A percentile compares a stretch with the other conserved stretches of the same genome.
Evolutionary conservation across 2,329 filamentous ascomycete species (phyloP).

Genomic region (Penicillium sp.): DNA sequence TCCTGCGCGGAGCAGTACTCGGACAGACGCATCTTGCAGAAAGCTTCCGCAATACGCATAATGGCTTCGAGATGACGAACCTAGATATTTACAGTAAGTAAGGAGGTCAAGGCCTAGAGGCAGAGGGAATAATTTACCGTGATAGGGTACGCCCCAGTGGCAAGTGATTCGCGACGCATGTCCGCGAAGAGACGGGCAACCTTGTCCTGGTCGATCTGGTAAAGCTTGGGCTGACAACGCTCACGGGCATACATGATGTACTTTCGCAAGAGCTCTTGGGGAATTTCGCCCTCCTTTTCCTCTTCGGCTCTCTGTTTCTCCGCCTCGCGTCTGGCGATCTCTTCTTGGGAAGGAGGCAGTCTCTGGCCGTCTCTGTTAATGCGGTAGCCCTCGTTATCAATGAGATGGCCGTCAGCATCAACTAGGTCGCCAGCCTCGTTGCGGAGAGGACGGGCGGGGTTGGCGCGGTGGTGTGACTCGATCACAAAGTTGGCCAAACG

Average conservation of each 20-base stretch:
- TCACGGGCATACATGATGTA: slow-evolving; percentile 95
- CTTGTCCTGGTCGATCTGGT: slow-evolving; percentile 98
- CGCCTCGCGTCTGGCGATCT: slow-evolving; percentile 38
- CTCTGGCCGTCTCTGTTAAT: slow-evolving; percentile 46
- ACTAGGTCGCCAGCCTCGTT: slow-evolving; percentile 45
- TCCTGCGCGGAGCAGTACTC: slow-evolving; percentile 89
- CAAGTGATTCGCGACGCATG: slow-evolving; percentile 88
- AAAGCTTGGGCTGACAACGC: slow-evolving; percentile 83
- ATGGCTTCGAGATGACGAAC: slow-evolving; percentile 97
- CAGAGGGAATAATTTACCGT: slow-evolving; percentile 62
- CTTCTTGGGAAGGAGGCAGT: slow-evolving; percentile 45
- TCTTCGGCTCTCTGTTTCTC: slow-evolving; percentile 47
- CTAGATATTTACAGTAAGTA: slow-evolving; percentile 45
- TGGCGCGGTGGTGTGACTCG: slow-evolving; percentile 85
- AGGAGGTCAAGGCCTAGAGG: not conserved
- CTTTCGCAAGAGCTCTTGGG: slow-evolving; percentile 86
- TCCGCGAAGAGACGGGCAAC: slow-evolving; percentile 90
- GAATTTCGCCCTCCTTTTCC: slow-evolving; percentile 66
- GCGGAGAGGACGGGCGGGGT: slow-evolving; percentile 58
- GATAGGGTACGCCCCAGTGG: slow-evolving; percentile 94
- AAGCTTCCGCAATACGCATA: slow-evolving; percentile 88
- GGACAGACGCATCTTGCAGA: slow-evolving; percentile 96
- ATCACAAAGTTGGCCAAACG: slow-evolving; percentile 92
- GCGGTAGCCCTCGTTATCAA: slow-evolving; percentile 58
- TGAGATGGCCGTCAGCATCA: slow-evolving; percentile 48